Base-by-base conservation (phyloP, 768 basidiomycete species). In the Mycena leptocephala region DNA sequence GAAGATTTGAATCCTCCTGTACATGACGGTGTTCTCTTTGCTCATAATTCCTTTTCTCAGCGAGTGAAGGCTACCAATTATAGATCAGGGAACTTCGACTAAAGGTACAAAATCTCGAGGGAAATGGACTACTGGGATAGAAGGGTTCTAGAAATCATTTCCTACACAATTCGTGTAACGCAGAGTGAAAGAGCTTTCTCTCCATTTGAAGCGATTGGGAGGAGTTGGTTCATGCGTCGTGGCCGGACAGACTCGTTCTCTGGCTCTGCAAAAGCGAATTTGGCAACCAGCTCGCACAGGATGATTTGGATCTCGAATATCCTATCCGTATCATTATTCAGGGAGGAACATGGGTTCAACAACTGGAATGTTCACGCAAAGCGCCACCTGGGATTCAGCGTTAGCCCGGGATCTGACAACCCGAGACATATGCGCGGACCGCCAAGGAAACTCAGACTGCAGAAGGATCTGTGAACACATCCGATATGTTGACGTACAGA, bases 401-500 rank as follows among this genome's bases (percentile, higher is more conserved):
- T 43, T 18, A 13, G 48, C 24, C 48, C 20, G 3, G 20, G 22
- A 3, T 51, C 24, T 24, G 48, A 22, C 5, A 8, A 75, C 74
- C 74, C 74, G 3, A 75, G 32, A 41, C 74, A n/a, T n/a, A 30
- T 51, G 22, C 67, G 74, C 16, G 56, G 35, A 6, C 74, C 74
- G 8, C 67, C 74, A 14, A 62, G 26, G 46, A 70, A 70, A n/a
- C 61, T 43, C 37, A 53, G 18, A 58, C 67, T 75, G 24, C 11
- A 14, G 18, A 9, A 18, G 35, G n/a, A n/a, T 41, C 33, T 28
- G 24, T 28, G 37, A 69, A 20, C 16, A 32, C 5, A 8, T n/a
- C 11, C 5, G 11, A 35, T n/a, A 63, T 51, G 7, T 6, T 5
- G 14, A 66, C 75, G 2, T 24, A 76, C 75, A 76, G 51, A 58